Base-by-base conservation (phyloP, 1,139 yeast genomes). In the Debaryomycetaceae sp. region DNA sequence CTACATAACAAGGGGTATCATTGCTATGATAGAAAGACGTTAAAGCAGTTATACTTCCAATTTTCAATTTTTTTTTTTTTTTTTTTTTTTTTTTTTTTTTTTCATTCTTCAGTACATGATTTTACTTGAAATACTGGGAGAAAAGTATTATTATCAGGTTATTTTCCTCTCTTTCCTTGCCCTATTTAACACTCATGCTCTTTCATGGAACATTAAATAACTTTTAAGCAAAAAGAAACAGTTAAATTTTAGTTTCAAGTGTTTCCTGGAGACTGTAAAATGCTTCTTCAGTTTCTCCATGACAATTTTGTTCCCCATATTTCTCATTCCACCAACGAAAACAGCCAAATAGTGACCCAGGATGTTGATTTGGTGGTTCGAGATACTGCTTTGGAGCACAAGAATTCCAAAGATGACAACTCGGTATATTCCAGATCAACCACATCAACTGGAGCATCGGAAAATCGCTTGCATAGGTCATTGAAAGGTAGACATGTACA, bases 401-500 rank as follows among this genome's bases (percentile, higher is more conserved):
- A 29, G 9, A 17, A 17, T 5, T 13, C 15, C 30, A 14, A 29
- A 14, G 50, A 50, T 26, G 35, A 33, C 13, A 38, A 42, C 17
- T 53, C 56, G 13, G 41, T 54, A 9, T 44, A 48, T 31, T 40
- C 53, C 3, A 34, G 49, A 6, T 40, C 48, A 4, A 50, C 58
- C 0, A 37, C 35, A 5, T 51, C 56, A 2, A 47, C 56, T 5
- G 33, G 42, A 8, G 52, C 40, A 5, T 45, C 40, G 18, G 41
- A 34, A 8, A 51, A 50, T 37, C 34, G 36, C 2, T 42, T 58
- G 8, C 61, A 58, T 37, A 37, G 63, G 13, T 47, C 54, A 3
- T 49, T 59, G 37, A 46, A 49, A 37, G 52, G 62, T 19, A 57
- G 78, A 48, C 79, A 74, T 52, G 69, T 74, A 36, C 77, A 73